Base-by-base conservation (phyloP, 768 basidiomycete genomes). In the Terana coerulea region DNA sequence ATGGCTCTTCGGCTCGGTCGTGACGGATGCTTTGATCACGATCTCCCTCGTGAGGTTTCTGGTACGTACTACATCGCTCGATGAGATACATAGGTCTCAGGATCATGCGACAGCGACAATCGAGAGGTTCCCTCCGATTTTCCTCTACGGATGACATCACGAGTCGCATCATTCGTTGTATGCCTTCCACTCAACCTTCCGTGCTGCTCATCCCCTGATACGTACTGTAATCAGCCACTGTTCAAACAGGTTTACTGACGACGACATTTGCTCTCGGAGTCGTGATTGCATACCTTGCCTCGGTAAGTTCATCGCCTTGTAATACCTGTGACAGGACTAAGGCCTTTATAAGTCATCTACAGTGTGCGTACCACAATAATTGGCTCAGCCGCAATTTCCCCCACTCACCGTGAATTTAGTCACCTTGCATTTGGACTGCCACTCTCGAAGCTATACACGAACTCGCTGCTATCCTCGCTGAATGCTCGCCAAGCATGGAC, bases 371-470 rank as follows among this genome's bases (percentile, higher is more conserved):
- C 5, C 40, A 42, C 21, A 22, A 42, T 12, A 19, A 12, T 26
- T 12, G 4, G n/a, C n/a, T n/a, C n/a, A n/a, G n/a, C n/a, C 3
- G 21, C 17, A 5, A 10, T 21, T 42, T 2, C 21, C 12, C 17
- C 14, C 14, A 42, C 31, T 47, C 17, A 47, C 46, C 3, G 28
- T 15, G 2, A 41, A 14, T 8, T 7, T 26, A 44, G 35, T 26
- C 51, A 53, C 22, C 43, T 53, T 19, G 26, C 28, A 19, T 53
- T 53, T 25, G 30, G 34, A 6, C 34, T 53, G 6, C 51, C 51
- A 12, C 45, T 53, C n/a, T 30, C 51, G n/a, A 53, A 53, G 45
- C 36, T 53, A 22, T 48, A 53, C 36, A 48, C 41, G 6, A 53
- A 53, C 45, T 47, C 51, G 14, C 47, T 53, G 31, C 26, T 53